A percentile compares a stretch with the other conserved stretches of the same genome.
Evolutionary conservation across 495 filamentous ascomycete genomes (phyloP).

Genomic region (Neurospora africana): DNA sequence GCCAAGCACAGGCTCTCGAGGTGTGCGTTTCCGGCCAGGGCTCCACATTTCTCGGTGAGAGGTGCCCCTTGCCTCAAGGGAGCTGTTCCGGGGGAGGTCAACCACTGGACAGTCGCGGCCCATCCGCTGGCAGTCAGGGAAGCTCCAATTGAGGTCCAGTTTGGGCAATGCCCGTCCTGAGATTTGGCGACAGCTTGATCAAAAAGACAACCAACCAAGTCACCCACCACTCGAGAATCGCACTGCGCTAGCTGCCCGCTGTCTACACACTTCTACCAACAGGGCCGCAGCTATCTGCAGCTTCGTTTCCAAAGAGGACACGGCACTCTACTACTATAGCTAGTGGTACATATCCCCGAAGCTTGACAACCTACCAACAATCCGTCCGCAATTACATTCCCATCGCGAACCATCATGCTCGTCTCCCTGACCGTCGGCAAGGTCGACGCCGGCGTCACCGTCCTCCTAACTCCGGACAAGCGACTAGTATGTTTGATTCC

Average conservation of each 20-base stretch:
- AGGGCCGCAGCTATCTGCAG: not conserved
- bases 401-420: slow-evolving; percentile 49
- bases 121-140: not conserved
- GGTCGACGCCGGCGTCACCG: slow-evolving; percentile 96
- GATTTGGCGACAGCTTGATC: not conserved
- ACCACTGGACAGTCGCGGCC: not conserved
- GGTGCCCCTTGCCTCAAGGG: not conserved
- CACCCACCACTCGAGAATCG: not conserved
- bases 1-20: not conserved
- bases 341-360: not conserved
- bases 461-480: slow-evolving; percentile 94
- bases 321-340: not conserved
- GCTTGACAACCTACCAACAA: not conserved
- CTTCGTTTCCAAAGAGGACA: not conserved
- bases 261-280: not conserved
- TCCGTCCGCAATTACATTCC: not conserved
- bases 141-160: not conserved
- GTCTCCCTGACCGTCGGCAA: slow-evolving; percentile 98
- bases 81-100: not conserved
- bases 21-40: not conserved
- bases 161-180: not conserved
- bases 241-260: not conserved
- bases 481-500: slow-evolving; percentile 57
- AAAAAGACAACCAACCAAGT: not conserved
- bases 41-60: not conserved